Base-by-base conservation (phyloP, 768 basidiomycete genomes). In the Galerina sulciceps region DNA sequence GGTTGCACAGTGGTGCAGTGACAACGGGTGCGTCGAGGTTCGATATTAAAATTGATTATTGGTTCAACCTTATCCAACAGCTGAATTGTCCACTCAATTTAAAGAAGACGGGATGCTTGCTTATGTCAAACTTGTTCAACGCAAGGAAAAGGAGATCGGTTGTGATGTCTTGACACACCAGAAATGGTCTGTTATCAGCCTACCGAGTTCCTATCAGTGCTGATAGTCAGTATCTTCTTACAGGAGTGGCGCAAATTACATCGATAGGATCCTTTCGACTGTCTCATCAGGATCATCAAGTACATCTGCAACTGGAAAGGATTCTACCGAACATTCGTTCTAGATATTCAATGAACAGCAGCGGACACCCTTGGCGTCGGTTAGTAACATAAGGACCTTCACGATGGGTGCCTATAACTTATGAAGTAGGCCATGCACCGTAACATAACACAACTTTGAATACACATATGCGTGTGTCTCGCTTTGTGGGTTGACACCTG, bases 111-210 rank as follows among this genome's bases (percentile, higher is more conserved):
- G 94, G 45, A 95, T 96, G 91, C 83, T 93, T 34, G 94, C 94
- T 20, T 96, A 96, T 72, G 93, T 95, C 46, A 83, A 95, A 58
- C 85, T 93, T 17, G 85, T 96, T 49, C 94, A 96, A 69, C 79
- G 85, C 62, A 94, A 91, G 71, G 94, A 96, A 74, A 91, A 89
- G 73, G 93, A 89, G 65, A 84, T 94, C 50, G 90, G 90, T 35
- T 91, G 90, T 59, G 94, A 96, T 70, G 93, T 96, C 34, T 78
- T 96, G 46, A 96, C 91, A 2, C 94, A 96, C 73, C 94, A 96
- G 76, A 96, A 94, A 81, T 97, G 94, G 94, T 87, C 40, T 57
- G 81, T 51, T 46, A 48, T 26, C 35, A 26, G 46, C 18, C 50
- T 43, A 22, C 37, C 43, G 18, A 42, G 11, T 20, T 53, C 13